Evolutionary conservation across 2,329 filamentous ascomycete genomes (phyloP), one percentile per base, ranked within the genome.

Genomic region (Alternaria tenuissima): DNA sequence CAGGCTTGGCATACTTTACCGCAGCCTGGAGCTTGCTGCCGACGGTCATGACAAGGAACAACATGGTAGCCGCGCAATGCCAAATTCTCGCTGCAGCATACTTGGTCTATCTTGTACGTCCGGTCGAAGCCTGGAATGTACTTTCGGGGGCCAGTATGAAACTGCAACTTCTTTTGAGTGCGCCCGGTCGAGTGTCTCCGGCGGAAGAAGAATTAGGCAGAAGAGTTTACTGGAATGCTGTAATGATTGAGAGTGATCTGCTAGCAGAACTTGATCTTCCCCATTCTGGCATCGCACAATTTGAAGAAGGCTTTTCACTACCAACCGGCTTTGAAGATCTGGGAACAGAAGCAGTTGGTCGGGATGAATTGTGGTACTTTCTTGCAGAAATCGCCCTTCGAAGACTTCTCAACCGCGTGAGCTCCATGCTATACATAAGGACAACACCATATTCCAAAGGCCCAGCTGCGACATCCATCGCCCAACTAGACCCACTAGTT

Each of bases 311-410:
- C 20, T 91, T 94, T 59, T 90, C 91, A 9, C 82, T 95, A 1
- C 92, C 92, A 1, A 89, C 90, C 5, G 90, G 90, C 0, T 95
- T 94, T 65, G 90, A 91, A 70, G 84, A 85, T 57, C 80, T 86
- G 61, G 88, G 88, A n/a, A 88, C 89, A 56, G 87, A 89, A 64
- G 82, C 86, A 7, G 86, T 88, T 7, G 91, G 90, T 12, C 86
- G 88, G 49, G 92, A 94, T 69, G 91, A 94, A 60, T 82, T 94
- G 14, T 94, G 92, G 91, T 95, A 95, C 73, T 94, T 94, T 69
- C 81, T 94, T 30, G 91, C 92, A 38, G 91, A 94, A 71, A 94
- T 95, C 63, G 91, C 91, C 5, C 81, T 95, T 12, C 87, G 91
- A 46, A 84, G 92, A 57, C 85, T 95, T 4, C 84, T 94, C 67